Conservation (phyloP, 192 early-diverging fungal species). For the Phycomyces blakesleeanus region DNA sequence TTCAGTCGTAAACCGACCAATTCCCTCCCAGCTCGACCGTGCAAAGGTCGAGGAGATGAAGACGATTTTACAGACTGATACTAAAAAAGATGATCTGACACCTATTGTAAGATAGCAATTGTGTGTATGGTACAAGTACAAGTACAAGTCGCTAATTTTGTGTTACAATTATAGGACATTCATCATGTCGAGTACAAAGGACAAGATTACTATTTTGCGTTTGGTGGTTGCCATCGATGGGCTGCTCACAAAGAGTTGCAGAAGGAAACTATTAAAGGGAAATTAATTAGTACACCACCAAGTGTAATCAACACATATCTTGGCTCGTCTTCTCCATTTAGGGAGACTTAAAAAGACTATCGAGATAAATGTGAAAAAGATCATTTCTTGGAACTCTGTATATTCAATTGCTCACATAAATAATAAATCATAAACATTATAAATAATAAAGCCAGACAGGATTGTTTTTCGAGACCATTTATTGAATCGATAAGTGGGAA, state of each 20-base stretch:
- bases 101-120: slow-evolving; percentile 17
- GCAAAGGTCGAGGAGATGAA: slow-evolving; percentile 23
- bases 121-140: not conserved
- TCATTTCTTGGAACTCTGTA: too few relatives aligned
- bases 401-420: too few relatives aligned
- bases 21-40: slow-evolving; percentile 21
- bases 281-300: slow-evolving; percentile 20
- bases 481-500: too few relatives aligned
- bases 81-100: slow-evolving; percentile 10
- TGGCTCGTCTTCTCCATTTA: slow-evolving; percentile 20
- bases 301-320: slow-evolving; percentile 19
- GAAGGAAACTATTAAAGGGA: slow-evolving; percentile 9
- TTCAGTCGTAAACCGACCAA: slow-evolving; percentile 16
- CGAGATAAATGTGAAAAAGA: too few relatives aligned
- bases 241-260: slow-evolving; percentile 22
- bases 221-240: slow-evolving; percentile 27
- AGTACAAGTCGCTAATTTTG: not conserved
- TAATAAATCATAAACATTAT: too few relatives aligned
- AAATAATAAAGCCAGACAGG: too few relatives aligned
- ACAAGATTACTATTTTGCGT: slow-evolving; percentile 24
- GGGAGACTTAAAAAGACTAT: not conserved
- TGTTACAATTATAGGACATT: slow-evolving; percentile 12
- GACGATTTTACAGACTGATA: not conserved
- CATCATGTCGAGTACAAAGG: slow-evolving; percentile 22
- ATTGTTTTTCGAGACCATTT: too few relatives aligned